Evolutionary conservation across 768 basidiomycete species (phyloP), one percentile per base, ranked within the genome.

Genomic region (Panaeolus cyanescens): DNA sequence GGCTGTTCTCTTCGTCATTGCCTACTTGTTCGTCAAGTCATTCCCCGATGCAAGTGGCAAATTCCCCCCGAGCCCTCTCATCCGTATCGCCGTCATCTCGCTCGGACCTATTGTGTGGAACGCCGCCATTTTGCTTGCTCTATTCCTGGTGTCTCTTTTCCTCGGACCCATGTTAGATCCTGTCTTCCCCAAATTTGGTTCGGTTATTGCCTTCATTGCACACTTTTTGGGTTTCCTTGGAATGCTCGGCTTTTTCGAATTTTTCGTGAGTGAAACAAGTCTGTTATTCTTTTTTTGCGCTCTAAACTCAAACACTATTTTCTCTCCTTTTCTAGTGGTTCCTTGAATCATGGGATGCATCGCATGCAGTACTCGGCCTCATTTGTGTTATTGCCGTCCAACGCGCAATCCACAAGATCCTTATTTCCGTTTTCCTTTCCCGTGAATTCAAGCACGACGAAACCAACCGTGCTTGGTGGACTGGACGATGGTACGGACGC

Each of bases 381-480:
- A 93, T 99, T 67, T 85, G 95, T 7, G 90, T 95, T 62, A 92
- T 98, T 62, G 86, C 89, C 59, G 92, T 99, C 59, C 95, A 99
- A 72, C 88, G 97, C 55, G 92, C 92, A 17, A 77, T 98, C 62
- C 90, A 96, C 85, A 99, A 99, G 82, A 82, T 95, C 61, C 79
- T 97, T 59, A 99, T 99, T 70, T 82, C 96, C 0, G 90, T 96
- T 62, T 95, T 96, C 85, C 80, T 99, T 34, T 91, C 95, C 37
- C 91, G 97, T 64, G 97, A 99, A 76, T 97, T 97, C 85, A 99
- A 99, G 79, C 95, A 99, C 72, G 97, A 99, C 72, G 96, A 99
- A 77, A 96, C 94, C 33, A 99, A 99, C 78, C 84, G 94, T 28
- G 96, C 96, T 6, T 99, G 96, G 96, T 99, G 97, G 97, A 96